Evolutionary conservation across 2,329 filamentous ascomycete species (phyloP).

Genomic region (Berkeleyomyces basicola): DNA sequence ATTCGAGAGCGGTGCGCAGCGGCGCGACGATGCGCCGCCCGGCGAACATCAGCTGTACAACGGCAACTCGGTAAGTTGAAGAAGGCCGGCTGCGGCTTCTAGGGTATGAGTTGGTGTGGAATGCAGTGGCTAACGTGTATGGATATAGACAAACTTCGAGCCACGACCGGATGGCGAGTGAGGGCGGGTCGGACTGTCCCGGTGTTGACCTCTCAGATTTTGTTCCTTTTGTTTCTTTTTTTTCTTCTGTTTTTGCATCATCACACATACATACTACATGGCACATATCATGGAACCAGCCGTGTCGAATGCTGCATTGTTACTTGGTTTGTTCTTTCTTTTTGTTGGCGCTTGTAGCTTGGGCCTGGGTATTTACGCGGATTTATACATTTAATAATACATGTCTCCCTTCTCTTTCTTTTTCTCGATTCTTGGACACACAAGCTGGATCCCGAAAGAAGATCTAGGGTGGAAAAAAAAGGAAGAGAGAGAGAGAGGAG

Average conservation of each 20-base stretch:
- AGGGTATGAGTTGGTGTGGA: not conserved
- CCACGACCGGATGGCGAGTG: conserved; percentile 40
- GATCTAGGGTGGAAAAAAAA: not conserved
- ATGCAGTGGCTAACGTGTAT: not conserved
- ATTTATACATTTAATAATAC: conserved; percentile 1
- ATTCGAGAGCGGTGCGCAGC: conserved; percentile 7
- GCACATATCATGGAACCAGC: not conserved
- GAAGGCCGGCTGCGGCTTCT: not conserved
- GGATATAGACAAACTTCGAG: conserved; percentile 46
- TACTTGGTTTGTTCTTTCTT: not conserved
- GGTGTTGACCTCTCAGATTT: conserved; percentile 15
- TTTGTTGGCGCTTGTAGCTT: not conserved
- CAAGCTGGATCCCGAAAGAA: too few relatives aligned
- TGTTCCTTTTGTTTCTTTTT: not conserved
- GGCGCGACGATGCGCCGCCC: conserved; percentile 27
- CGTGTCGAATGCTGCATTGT: not conserved
- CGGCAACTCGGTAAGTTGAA: conserved; percentile 60
- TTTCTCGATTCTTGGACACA: not conserved
- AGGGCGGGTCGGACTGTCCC: conserved; percentile 14
- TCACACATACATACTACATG: not conserved
- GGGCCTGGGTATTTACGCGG: not conserved
- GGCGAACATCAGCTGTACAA: conserved; percentile 67
- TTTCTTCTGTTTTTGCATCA: not conserved
- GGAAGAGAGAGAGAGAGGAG: not conserved
- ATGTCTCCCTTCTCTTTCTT: not conserved